A percentile compares a stretch with the other conserved stretches of the same genome.
Evolutionary conservation across 1,284 basidiomycete genomes (phyloP).

Genomic region (Malassezia yamatoensis): DNA sequence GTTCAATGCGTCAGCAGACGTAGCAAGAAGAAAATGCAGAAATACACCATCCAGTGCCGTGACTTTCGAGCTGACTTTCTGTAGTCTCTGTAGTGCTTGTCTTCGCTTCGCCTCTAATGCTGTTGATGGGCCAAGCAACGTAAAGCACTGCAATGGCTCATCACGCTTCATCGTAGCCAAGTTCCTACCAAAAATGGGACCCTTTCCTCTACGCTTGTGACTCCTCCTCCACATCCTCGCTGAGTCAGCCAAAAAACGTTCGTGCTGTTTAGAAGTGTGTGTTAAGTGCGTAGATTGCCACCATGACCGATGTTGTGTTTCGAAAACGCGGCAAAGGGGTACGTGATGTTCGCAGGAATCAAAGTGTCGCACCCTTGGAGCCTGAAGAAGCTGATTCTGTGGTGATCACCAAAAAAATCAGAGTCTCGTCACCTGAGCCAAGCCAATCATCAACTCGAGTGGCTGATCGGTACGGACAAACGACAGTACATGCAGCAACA

Average conservation of each 20-base stretch:
- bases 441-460: neutral
- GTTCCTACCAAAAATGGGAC: neutral
- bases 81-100: constrained; percentile 60
- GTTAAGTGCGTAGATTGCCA: neutral
- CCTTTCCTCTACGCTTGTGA: neutral
- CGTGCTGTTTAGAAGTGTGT: neutral
- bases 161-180: neutral
- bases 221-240: neutral
- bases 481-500: constrained; percentile 50
- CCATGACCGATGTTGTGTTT: constrained; percentile 15
- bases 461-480: constrained; percentile 56
- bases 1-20: constrained; percentile 52
- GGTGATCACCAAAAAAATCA: constrained; percentile 11
- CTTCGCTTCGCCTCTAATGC: constrained; percentile 57
- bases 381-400: constrained; percentile 1
- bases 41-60: constrained; percentile 69
- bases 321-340: constrained; percentile 9
- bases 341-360: constrained; percentile 14
- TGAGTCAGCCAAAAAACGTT: neutral
- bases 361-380: neutral
- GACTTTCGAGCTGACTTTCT: constrained; percentile 55
- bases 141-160: constrained; percentile 13
- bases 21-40: constrained; percentile 71
- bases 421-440: neutral
- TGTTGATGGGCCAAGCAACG: constrained; percentile 48